These are phyloP conservation scores for Didymella arachidicola DNA, from an alignment of 2,329 filamentous ascomycete genomes.

Conservation along the genomic window DNA sequence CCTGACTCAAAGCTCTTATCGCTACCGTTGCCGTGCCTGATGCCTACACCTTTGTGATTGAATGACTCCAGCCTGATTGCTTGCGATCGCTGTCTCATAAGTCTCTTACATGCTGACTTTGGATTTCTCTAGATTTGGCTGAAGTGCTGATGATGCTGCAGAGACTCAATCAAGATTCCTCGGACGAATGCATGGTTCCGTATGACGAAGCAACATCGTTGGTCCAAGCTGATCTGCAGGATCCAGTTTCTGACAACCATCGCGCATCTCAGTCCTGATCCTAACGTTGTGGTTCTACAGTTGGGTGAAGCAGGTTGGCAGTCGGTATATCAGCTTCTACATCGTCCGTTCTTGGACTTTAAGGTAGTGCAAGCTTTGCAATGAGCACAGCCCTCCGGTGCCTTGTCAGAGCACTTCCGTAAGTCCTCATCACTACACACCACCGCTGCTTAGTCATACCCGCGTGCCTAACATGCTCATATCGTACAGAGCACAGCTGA, in stretches of 20 bases:
- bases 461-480: slow-evolving; percentile 30
- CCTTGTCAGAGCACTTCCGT: slow-evolving; percentile 34
- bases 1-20: not conserved
- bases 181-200: slow-evolving; percentile 15
- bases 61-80: not conserved
- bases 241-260: slow-evolving; percentile 6
- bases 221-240: slow-evolving; percentile 18
- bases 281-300: not conserved
- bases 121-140: not conserved
- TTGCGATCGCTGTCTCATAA: not conserved
- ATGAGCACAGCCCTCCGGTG: slow-evolving; percentile 20
- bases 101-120: slow-evolving; percentile 6
- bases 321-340: not conserved
- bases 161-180: slow-evolving; percentile 3
- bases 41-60: not conserved
- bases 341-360: not conserved
- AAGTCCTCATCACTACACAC: slow-evolving; percentile 31
- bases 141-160: slow-evolving; percentile 13
- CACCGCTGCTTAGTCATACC: slow-evolving; percentile 28
- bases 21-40: not conserved
- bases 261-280: slow-evolving; percentile 4
- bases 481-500: slow-evolving; percentile 24
- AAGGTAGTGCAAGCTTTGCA: not conserved
- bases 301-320: not conserved
- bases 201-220: slow-evolving; percentile 16